These are phyloP conservation scores for Hypoxylon intermedium DNA, from an alignment of 495 filamentous ascomycete species.

Conservation along the genomic window DNA sequence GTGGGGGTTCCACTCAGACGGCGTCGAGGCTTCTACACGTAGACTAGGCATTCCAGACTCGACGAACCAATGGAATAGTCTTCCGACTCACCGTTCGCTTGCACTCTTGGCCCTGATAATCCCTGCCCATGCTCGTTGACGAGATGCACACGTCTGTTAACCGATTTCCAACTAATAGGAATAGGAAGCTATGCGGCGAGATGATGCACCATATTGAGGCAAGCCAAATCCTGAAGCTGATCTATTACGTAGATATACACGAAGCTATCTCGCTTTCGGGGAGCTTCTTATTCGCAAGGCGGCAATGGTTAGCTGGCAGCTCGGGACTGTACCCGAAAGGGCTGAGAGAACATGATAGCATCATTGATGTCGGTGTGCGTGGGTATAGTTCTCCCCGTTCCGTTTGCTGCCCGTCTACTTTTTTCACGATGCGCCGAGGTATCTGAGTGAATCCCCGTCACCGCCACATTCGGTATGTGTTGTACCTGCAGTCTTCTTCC, in stretches of 20 bases:
- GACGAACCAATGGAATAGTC: not conserved
- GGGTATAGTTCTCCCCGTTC: conserved; percentile 9
- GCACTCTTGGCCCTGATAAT: conserved; percentile 1
- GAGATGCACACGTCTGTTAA: not conserved
- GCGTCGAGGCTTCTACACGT: conserved; percentile 12
- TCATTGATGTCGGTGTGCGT: conserved; percentile 31
- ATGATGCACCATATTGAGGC: conserved; percentile 1
- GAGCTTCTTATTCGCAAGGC: conserved; percentile 1
- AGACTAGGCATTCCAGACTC: not conserved
- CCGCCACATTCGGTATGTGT: conserved; percentile 25
- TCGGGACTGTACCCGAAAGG: conserved; percentile 6
- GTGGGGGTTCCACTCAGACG: conserved; percentile 29
- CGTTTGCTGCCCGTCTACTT: conserved; percentile 7
- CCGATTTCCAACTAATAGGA: not conserved
- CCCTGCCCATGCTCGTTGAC: conserved; percentile 19
- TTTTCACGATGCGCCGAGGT: conserved; percentile 1
- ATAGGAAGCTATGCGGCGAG: conserved; percentile 13
- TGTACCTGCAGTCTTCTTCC: conserved; percentile 15
- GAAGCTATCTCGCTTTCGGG: conserved; percentile 4
- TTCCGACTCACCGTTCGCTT: conserved; percentile 12
- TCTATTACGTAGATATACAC: conserved; percentile 27
- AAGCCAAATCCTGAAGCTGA: conserved; percentile 6
- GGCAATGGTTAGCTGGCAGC: conserved; percentile 7
- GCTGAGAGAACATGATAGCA: too few relatives aligned
- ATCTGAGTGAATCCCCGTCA: conserved; percentile 23